Conservation (phyloP, 2,329 filamentous ascomycete species). For the Verticillium longisporum region DNA sequence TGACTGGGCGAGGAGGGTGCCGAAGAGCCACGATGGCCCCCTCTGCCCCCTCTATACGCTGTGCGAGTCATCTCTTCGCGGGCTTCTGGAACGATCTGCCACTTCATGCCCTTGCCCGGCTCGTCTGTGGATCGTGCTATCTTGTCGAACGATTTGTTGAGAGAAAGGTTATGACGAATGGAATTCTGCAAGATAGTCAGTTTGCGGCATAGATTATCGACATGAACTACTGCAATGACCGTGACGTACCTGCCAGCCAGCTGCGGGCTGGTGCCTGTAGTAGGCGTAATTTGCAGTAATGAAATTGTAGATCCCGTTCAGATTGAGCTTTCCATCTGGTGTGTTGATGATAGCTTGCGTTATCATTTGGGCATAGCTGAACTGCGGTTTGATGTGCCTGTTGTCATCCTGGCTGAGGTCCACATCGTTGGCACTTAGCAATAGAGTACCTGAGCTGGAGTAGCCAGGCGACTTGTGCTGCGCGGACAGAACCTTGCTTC, state of each 20-base stretch:
- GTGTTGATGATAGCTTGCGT: slow-evolving; percentile 90
- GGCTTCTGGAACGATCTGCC: slow-evolving; percentile 82
- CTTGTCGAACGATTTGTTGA: slow-evolving; percentile 94
- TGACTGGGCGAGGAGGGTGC: slow-evolving; percentile 62
- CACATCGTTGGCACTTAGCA: slow-evolving; percentile 49
- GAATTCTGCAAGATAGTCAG: slow-evolving; percentile 60
- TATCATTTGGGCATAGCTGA: slow-evolving; percentile 95
- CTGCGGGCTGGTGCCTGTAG: slow-evolving; percentile 69
- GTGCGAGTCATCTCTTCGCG: slow-evolving; percentile 84
- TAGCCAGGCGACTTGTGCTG: slow-evolving; percentile 31
- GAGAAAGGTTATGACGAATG: slow-evolving; percentile 89
- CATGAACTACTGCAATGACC: not conserved
- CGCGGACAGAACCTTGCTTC: slow-evolving; percentile 20
- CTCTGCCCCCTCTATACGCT: slow-evolving; percentile 52
- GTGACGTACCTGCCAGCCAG: slow-evolving; percentile 78
- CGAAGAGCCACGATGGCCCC: slow-evolving; percentile 61
- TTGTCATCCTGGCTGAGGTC: slow-evolving; percentile 78
- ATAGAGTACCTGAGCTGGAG: slow-evolving; percentile 29
- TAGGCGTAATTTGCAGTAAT: slow-evolving; percentile 91
- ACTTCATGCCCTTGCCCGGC: slow-evolving; percentile 98
- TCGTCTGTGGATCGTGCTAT: slow-evolving; percentile 88
- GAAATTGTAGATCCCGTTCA: slow-evolving; percentile 89
- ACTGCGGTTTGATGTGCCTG: slow-evolving; percentile 89
- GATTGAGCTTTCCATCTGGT: slow-evolving; percentile 78
- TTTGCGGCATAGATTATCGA: not conserved